These are phyloP conservation scores for Fusarium sp. DNA, from an alignment of 2,329 filamentous ascomycete species.

Conservation along the genomic window DNA sequence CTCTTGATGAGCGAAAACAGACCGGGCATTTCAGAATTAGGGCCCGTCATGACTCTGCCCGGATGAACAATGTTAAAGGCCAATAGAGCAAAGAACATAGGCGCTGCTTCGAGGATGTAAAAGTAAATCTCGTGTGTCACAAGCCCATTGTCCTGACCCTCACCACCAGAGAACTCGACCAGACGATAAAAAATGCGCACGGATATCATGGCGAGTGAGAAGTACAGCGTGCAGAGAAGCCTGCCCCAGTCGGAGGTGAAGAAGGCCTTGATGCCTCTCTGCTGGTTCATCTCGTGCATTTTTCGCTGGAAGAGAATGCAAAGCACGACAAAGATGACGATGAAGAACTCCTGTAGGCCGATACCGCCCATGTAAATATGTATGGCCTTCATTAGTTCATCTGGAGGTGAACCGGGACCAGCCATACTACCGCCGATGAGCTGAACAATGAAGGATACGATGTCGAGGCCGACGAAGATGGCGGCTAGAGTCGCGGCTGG, in stretches of 20 bases:
- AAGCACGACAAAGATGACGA: slow-evolving; percentile 60
- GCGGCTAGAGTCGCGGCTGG: slow-evolving; percentile 53
- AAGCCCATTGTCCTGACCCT: slow-evolving; percentile 42
- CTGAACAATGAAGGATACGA: slow-evolving; percentile 54
- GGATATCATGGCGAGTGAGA: slow-evolving; percentile 53
- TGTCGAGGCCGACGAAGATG: slow-evolving; percentile 57
- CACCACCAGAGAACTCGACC: slow-evolving; percentile 61
- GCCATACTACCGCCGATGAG: slow-evolving; percentile 52
- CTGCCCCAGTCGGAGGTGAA: slow-evolving; percentile 22
- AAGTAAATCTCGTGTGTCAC: slow-evolving; percentile 59
- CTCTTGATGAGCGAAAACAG: slow-evolving; percentile 22
- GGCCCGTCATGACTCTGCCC: slow-evolving; percentile 47
- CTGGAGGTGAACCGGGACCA: slow-evolving; percentile 42
- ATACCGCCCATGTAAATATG: slow-evolving; percentile 67
- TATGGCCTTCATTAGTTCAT: slow-evolving; percentile 51
- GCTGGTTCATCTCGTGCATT: slow-evolving; percentile 3
- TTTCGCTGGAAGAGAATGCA: slow-evolving; percentile 38
- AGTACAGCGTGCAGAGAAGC: slow-evolving; percentile 51
- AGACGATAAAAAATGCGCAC: slow-evolving; percentile 68
- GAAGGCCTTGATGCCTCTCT: neutral
- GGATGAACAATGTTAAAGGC: slow-evolving; percentile 59
- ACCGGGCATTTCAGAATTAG: slow-evolving; percentile 38
- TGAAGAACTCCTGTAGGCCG: slow-evolving; percentile 63
- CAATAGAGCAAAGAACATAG: slow-evolving; percentile 59
- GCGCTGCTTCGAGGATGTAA: slow-evolving; percentile 58